Evolutionary conservation across 257 asterid species (phyloP).

Genomic region (Voacanga thouarsii): DNA sequence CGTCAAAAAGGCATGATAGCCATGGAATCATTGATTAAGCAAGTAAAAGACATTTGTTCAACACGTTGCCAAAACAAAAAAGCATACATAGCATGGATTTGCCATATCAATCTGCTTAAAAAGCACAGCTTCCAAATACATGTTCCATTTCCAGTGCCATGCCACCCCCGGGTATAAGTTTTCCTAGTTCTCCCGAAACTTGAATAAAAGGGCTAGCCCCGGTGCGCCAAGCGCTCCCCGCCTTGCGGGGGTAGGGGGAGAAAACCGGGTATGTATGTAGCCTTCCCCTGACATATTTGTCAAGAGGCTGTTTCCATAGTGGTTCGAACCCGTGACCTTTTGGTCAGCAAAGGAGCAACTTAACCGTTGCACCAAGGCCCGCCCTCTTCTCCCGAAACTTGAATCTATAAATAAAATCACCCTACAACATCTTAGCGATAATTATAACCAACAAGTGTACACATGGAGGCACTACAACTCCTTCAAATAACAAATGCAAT

Average conservation of each 20-base stretch:
- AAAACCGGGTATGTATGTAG: too few relatives aligned
- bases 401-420: not conserved
- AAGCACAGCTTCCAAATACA: not conserved
- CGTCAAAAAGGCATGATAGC: not conserved
- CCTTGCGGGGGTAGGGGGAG: too few relatives aligned
- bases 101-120: not conserved
- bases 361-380: too few relatives aligned
- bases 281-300: too few relatives aligned
- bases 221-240: too few relatives aligned
- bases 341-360: too few relatives aligned
- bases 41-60: not conserved
- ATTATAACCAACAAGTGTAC: not conserved
- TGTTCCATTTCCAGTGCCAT: not conserved
- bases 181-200: too few relatives aligned
- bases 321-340: too few relatives aligned
- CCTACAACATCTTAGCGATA: not conserved
- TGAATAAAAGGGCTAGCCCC: too few relatives aligned
- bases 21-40: not conserved
- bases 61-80: not conserved
- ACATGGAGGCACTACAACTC: not conserved
- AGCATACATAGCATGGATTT: not conserved
- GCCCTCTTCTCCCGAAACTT: too few relatives aligned
- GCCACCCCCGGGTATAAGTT: not conserved
- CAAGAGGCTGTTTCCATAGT: too few relatives aligned
- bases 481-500: not conserved